These are phyloP conservation scores for Dictyostelium firmibasis DNA, from an alignment of 78 protist genomes.

Conservation along the genomic window DNA sequence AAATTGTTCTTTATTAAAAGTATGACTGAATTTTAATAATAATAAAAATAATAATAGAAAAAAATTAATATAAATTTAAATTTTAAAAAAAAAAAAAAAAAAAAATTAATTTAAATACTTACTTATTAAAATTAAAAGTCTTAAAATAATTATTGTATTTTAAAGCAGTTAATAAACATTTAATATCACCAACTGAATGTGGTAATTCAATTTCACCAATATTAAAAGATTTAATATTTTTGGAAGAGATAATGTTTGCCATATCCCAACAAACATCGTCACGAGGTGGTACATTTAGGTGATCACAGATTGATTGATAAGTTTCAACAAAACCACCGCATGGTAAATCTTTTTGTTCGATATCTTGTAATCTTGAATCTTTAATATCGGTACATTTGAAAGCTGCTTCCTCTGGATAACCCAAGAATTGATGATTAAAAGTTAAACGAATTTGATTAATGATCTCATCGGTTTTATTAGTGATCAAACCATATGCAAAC, in stretches of 20 bases:
- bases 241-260: conserved; percentile 43
- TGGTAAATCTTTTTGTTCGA: conserved; percentile 64
- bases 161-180: conserved; percentile 63
- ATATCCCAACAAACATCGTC: conserved; percentile 84
- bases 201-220: conserved; percentile 84
- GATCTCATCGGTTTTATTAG: conserved; percentile 62
- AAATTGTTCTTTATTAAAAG: conserved; percentile 43
- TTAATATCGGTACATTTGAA: conserved; percentile 47
- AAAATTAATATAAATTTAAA: too few species aligned
- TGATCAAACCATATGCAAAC: conserved; percentile 44
- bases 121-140: conserved; percentile 51
- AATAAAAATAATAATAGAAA: neutral
- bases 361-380: conserved; percentile 22
- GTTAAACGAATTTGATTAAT: conserved; percentile 8
- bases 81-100: neutral
- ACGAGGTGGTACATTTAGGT: conserved; percentile 15
- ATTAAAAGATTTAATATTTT: conserved; percentile 61
- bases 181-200: conserved; percentile 63
- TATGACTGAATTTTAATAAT: neutral
- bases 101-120: neutral
- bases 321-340: conserved; percentile 83
- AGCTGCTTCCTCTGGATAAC: conserved; percentile 39
- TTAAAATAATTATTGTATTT: conserved; percentile 70
- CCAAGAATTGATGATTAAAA: conserved; percentile 31
- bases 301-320: conserved; percentile 58